Evolutionary conservation across 495 filamentous ascomycete genomes (phyloP).

Genomic region (Xylaria curta): DNA sequence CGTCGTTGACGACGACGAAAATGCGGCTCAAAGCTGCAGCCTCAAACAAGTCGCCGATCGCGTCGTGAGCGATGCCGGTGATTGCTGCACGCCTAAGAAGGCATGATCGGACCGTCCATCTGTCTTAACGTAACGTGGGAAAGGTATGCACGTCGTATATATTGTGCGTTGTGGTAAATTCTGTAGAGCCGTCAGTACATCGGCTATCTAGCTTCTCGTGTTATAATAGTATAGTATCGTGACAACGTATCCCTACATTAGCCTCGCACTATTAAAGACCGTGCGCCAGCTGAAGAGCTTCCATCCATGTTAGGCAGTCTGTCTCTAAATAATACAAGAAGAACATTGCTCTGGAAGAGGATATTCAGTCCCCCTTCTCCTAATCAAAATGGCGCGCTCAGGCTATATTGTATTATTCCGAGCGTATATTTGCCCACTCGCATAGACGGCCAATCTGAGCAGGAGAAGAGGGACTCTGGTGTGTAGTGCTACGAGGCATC

Average conservation of each 20-base stretch:
- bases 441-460: too few species aligned
- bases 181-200: neutral
- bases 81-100: slow-evolving; percentile 55
- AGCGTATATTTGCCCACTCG: too few species aligned
- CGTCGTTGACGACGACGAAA: slow-evolving; percentile 26
- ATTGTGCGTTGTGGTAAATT: neutral
- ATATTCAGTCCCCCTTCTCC: neutral
- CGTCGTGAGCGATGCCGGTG: slow-evolving; percentile 45
- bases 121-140: neutral
- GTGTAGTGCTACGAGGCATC: neutral
- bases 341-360: neutral
- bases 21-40: slow-evolving; percentile 22
- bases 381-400: too few species aligned
- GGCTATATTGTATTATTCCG: too few species aligned
- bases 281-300: neutral
- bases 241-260: neutral
- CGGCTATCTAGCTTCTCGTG: neutral
- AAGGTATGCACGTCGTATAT: neutral
- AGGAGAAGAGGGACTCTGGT: neutral
- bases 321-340: neutral
- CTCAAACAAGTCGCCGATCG: slow-evolving; percentile 45
- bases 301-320: neutral
- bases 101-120: slow-evolving; percentile 18
- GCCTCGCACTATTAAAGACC: neutral
- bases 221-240: neutral